These are phyloP conservation scores for Candida sphagnicola DNA, from an alignment of 805 yeast genomes.

Conservation along the genomic window DNA sequence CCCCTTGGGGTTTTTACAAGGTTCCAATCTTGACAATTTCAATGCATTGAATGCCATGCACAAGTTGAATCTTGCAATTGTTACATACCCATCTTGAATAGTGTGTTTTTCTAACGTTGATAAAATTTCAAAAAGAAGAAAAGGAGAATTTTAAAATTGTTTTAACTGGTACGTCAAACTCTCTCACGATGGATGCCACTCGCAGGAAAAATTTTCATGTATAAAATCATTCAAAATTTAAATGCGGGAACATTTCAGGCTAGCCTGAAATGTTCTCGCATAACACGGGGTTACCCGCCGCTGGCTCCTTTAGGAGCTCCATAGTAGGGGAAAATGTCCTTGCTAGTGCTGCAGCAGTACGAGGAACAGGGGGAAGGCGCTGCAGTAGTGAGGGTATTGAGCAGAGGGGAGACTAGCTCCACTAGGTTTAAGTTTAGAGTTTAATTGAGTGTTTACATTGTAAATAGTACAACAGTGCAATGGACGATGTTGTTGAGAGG, in stretches of 20 bases:
- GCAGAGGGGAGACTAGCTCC: too few species aligned
- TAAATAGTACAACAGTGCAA: too few species aligned
- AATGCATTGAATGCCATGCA: not conserved
- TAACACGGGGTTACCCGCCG: not conserved
- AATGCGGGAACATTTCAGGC: conserved; percentile 3
- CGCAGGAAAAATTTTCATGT: conserved; percentile 3
- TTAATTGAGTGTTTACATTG: too few species aligned
- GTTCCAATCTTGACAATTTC: too few species aligned
- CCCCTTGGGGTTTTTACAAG: too few species aligned
- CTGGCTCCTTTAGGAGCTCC: not conserved
- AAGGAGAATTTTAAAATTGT: conserved; percentile 12
- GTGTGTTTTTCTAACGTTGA: conserved; percentile 7
- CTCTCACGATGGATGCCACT: conserved; percentile 3
- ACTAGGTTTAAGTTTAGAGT: too few species aligned
- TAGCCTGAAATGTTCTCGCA: conserved; percentile 3
- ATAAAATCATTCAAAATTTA: not conserved
- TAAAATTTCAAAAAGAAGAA: conserved; percentile 9
- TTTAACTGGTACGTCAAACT: conserved; percentile 5
- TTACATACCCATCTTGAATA: conserved; percentile 36
- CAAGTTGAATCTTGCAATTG: not conserved
- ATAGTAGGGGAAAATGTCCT: too few species aligned
- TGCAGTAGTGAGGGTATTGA: too few species aligned
- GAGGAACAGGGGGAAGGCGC: too few species aligned
- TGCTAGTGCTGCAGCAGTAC: too few species aligned
- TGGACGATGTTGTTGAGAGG: too few species aligned